Evolutionary conservation across 768 basidiomycete genomes (phyloP), one percentile per base, ranked within the genome.

Genomic region (Royoungia palumana): DNA sequence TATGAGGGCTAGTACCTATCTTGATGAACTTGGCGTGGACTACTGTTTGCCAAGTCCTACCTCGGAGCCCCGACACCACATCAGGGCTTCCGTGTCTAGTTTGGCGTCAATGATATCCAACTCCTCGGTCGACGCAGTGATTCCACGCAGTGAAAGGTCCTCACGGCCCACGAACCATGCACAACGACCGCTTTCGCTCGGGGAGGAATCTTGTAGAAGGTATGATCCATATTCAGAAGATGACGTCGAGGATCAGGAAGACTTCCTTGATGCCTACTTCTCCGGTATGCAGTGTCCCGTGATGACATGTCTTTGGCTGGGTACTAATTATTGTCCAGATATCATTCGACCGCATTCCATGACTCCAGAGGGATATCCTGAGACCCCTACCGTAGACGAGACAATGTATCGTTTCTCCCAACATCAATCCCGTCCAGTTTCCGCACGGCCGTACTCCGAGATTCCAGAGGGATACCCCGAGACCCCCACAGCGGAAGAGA

Each of bases 91-190:
- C 5, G 67, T 76, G 43, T 74, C 72, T 39, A 84, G 81, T 54
- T 65, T 84, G 42, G 75, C 76, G 22, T 82, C 83, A 0, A 64
- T 82, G 50, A 70, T 79, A 70, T 81, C 82, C 0, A 76, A 76
- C 28, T 67, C 71, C 35, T 83, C 83, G 5, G 75, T 76, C 2
- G 80, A 85, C 24, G 83, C 78, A 11, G 68, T 85, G 41, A 70
- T 83, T 47, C 76, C 78, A 9, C 72, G 69, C 36, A 52, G 53
- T 49, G 48, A 62, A 37, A 34, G 66, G 45, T 41, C 47, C 25
- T n/a, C 34, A 6, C 50, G 47, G 48, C 35, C 56, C 3, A 41
- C 56, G 9, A 49, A 54, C 39, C 48, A 43, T 13, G 19, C 12
- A 19, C 55, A 50, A 19, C 55, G 54, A 25, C 53, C 58, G 27